Evolutionary conservation across 345 rosid genomes (phyloP), one percentile per base, ranked within the genome.

Genomic region (Cardamine chenopodiifolia): DNA sequence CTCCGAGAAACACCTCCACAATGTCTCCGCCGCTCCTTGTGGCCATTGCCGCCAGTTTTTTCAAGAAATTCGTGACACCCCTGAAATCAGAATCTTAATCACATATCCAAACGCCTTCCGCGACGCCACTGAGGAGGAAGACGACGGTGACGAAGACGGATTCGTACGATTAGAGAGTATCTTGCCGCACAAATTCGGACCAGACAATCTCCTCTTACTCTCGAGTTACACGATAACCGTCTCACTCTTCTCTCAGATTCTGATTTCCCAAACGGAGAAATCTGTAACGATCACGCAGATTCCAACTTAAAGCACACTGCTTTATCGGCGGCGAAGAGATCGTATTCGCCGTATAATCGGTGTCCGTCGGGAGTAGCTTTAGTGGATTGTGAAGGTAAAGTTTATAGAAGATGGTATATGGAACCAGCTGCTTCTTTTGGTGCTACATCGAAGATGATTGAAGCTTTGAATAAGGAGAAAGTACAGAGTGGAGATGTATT

Each of bases 1-100:
- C 73, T 76, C 78, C 12, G 96, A 93, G 74, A 78, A 76, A 20
- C 7, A 15, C 6, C 34, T 90, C 92, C 64, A n/a, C n/a, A n/a
- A n/a, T n/a, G 92, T 91, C 78, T 91, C 94, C 76, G 15, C 72
- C 77, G 87, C 96, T 35, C 98, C 98, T 1, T 93, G 98, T 45
- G 97, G 97, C 75, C 96, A 93, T 82, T 93, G 97, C 90, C 93
- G 98, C 55, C 97, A 93, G n/a, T 91, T 93, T 79, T 65, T 88
- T 11, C 97, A 88, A 45, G 98, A 93, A 74, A 73, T 93, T 73
- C 94, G 94, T 13, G 39, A 71, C 55, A 89, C 91, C 5, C 65
- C 87, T 17, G 86, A 84, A 7, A 74, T 3, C 37, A 4, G 32
- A 29, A 15, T 55, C 37, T 9, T 55, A 2, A 28, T 4, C 7